Conservation (phyloP, 2,329 filamentous ascomycete species). For the Xylariaceae sp. region DNA sequence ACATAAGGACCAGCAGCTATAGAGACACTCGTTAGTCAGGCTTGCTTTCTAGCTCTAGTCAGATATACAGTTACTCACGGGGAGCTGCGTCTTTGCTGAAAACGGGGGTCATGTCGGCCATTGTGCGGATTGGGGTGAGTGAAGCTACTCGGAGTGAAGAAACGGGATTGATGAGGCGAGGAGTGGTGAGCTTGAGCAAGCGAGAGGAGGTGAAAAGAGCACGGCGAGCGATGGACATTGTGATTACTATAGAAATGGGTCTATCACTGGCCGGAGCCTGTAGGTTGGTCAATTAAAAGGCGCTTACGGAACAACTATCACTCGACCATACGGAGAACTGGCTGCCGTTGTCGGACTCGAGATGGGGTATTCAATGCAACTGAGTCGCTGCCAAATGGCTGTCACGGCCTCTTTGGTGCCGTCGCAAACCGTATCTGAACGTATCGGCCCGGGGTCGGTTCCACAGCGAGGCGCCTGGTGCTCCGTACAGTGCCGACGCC, state of each 20-base stretch:
- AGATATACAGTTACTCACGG: slow-evolving; percentile 41
- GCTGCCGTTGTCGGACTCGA: neutral
- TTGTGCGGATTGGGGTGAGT: slow-evolving; percentile 36
- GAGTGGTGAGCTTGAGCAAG: slow-evolving; percentile 6
- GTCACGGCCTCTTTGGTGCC: neutral
- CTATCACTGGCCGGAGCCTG: neutral
- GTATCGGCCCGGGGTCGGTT: neutral
- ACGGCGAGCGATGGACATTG: slow-evolving; percentile 24
- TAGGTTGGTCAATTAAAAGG: neutral
- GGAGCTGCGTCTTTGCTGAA: slow-evolving; percentile 56
- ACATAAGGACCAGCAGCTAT: slow-evolving; percentile 60
- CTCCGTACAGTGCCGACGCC: no score
- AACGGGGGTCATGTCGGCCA: slow-evolving; percentile 44
- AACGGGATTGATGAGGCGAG: neutral
- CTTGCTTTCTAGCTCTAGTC: slow-evolving; percentile 2
- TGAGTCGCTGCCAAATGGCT: neutral
- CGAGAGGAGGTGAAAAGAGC: slow-evolving; percentile 18
- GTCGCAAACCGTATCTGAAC: neutral
- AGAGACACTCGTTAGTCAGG: slow-evolving; percentile 15
- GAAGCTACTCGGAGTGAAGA: slow-evolving; percentile 18
- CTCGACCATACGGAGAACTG: neutral
- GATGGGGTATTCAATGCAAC: neutral
- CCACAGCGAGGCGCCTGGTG: no score
- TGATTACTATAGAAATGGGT: neutral
- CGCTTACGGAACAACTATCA: neutral